A percentile compares a stretch with the other conserved stretches of the same genome.
Conservation (phyloP, 176 grass and related monocot genomes). For the Triticum monococcum region DNA sequence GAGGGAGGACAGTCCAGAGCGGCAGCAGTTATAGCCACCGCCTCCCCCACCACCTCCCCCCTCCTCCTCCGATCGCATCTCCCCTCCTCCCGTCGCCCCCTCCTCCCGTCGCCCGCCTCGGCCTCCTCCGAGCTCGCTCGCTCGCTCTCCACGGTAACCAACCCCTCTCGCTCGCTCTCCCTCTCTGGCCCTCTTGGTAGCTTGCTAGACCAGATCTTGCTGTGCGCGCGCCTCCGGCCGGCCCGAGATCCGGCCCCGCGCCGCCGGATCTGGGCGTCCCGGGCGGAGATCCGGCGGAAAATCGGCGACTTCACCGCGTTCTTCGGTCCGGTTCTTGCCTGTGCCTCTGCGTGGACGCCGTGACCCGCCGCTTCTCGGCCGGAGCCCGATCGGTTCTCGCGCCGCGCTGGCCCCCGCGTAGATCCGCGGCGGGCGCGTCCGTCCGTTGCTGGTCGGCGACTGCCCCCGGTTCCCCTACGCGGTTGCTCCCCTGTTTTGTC, state of each 20-base stretch:
- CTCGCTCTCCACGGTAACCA: background rate
- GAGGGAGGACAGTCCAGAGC: background rate
- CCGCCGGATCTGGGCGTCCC: slow-evolving; percentile 2
- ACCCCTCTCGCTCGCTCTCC: background rate
- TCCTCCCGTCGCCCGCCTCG: background rate
- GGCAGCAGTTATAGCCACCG: slow-evolving; percentile 2
- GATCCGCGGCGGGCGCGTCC: background rate
- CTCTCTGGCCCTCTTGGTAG: background rate
- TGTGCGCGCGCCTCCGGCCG: background rate
- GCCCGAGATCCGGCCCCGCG: background rate
- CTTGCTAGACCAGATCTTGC: slow-evolving; percentile 29
- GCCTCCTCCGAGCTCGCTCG: background rate
- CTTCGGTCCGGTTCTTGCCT: background rate
- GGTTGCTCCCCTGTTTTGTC: no score
- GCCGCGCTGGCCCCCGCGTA: background rate
- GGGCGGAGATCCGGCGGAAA: background rate
- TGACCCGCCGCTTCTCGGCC: no score
- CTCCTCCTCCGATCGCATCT: background rate
- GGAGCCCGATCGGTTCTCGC: background rate
- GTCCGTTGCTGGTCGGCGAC: no score
- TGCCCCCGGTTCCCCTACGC: no score
- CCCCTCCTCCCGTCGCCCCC: background rate
- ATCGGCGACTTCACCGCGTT: no score
- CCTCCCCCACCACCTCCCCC: no score
- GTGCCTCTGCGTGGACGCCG: background rate